Conservation (phyloP, 257 asterid species). For the Nicotiana undulata region DNA sequence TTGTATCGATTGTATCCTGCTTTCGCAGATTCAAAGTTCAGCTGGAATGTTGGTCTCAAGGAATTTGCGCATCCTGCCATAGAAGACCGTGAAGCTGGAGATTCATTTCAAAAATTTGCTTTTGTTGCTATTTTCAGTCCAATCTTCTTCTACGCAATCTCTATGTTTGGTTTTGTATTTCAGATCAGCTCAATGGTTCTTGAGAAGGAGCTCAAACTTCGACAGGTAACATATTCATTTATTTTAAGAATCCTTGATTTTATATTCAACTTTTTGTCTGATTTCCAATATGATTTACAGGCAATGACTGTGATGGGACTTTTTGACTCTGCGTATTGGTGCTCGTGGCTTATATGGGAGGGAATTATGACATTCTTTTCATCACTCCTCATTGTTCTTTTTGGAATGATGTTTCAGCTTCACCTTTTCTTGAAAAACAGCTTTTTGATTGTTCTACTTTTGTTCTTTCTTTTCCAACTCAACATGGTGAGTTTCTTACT, state of each 20-base stretch:
- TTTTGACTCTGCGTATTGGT: constrained; percentile 38
- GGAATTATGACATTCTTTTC: constrained; percentile 27
- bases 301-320: constrained; percentile 40
- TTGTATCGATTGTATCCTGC: neutral
- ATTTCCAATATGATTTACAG: constrained; percentile 17
- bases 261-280: neutral
- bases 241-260: neutral
- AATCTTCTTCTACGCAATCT: constrained; percentile 21
- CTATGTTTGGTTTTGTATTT: constrained; percentile 31
- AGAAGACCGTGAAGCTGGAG: neutral
- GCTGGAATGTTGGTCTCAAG: constrained; percentile 27
- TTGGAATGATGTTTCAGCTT: constrained; percentile 25
- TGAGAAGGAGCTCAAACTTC: constrained; percentile 47
- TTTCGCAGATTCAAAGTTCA: constrained; percentile 25
- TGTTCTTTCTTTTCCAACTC: constrained; percentile 33
- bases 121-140: neutral
- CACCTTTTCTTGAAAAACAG: constrained; percentile 26
- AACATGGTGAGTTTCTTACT: constrained; percentile 26
- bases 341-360: constrained; percentile 37
- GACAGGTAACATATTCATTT: constrained; percentile 24
- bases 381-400: constrained; percentile 24
- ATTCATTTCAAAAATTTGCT: neutral
- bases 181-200: constrained; percentile 28
- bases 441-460: constrained; percentile 18
- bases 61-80: constrained; percentile 30